These are phyloP conservation scores for Cryphonectria carpinicola DNA, from an alignment of 2,329 filamentous ascomycete genomes.

Conservation along the genomic window DNA sequence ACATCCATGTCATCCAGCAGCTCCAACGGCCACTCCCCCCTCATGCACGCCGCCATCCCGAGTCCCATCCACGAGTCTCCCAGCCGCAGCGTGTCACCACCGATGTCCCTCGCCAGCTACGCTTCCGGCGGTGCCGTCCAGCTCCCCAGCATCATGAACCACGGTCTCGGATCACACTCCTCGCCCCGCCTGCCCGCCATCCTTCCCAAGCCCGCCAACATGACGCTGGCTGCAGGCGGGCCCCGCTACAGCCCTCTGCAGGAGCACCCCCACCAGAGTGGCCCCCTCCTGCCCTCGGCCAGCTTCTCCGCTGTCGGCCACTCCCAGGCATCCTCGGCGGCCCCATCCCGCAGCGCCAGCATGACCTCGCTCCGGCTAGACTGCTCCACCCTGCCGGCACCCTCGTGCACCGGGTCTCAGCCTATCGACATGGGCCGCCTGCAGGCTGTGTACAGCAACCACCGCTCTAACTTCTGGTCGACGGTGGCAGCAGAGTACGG, in stretches of 20 bases:
- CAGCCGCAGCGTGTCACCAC: slow-evolving; percentile 54
- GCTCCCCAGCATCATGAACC: slow-evolving; percentile 56
- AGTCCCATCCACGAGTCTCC: slow-evolving; percentile 56
- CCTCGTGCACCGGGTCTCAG: slow-evolving; percentile 36
- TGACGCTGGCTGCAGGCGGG: slow-evolving; percentile 47
- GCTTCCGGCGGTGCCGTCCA: slow-evolving; percentile 48
- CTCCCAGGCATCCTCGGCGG: slow-evolving; percentile 37
- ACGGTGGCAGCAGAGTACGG: slow-evolving; percentile 75
- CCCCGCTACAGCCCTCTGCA: slow-evolving; percentile 43
- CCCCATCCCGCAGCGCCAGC: slow-evolving; percentile 41
- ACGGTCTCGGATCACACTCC: slow-evolving; percentile 42
- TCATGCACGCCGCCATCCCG: slow-evolving; percentile 50
- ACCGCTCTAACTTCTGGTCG: slow-evolving; percentile 74
- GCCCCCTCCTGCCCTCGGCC: slow-evolving; percentile 49
- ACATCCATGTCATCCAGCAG: slow-evolving; percentile 70
- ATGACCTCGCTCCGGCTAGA: slow-evolving; percentile 59
- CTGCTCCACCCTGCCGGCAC: slow-evolving; percentile 52
- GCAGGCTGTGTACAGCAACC: slow-evolving; percentile 69
- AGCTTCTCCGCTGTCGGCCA: slow-evolving; percentile 38
- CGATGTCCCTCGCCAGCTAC: slow-evolving; percentile 50
- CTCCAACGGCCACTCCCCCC: slow-evolving; percentile 55
- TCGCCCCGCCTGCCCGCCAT: slow-evolving; percentile 63
- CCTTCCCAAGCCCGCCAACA: slow-evolving; percentile 65
- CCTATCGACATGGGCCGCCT: slow-evolving; percentile 69
- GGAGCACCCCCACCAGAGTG: slow-evolving; percentile 49